phyloP scores from a whole-genome alignment of 306 rosid genomes.

The Rubus idaeus region DNA sequence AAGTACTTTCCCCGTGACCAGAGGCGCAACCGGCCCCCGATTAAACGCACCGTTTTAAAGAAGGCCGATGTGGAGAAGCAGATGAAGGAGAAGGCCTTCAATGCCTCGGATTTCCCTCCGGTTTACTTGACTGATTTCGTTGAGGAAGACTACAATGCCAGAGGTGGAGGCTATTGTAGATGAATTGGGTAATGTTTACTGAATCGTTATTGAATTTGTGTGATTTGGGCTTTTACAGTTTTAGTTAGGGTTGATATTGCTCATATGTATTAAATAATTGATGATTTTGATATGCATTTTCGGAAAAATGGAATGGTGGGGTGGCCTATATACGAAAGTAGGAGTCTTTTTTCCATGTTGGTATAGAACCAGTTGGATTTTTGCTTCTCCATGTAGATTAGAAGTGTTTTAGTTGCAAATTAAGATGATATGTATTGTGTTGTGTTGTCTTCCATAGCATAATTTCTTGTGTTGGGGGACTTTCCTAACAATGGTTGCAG shows the following conservation, averaged over 20 bases:
- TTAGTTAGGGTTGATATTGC: neutral
- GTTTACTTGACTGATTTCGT: slow-evolving; percentile 54
- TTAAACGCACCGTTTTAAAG: slow-evolving; percentile 58
- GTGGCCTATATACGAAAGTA: neutral
- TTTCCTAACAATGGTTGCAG: neutral
- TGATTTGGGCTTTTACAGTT: neutral
- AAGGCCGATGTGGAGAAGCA: slow-evolving; percentile 59
- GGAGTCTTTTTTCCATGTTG: neutral
- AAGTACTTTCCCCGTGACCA: slow-evolving; percentile 82
- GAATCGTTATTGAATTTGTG: neutral
- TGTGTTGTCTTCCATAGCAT: neutral
- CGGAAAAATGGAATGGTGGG: neutral
- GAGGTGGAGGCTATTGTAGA: slow-evolving; percentile 88
- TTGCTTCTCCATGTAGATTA: no score
- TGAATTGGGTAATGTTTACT: slow-evolving; percentile 15
- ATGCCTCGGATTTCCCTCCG: slow-evolving; percentile 60
- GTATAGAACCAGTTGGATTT: no score
- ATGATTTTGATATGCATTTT: neutral
- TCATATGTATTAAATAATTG: neutral
- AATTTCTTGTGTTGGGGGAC: neutral
- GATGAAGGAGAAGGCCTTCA: slow-evolving; percentile 55
- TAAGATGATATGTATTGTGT: neutral
- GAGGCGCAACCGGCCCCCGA: slow-evolving; percentile 96
- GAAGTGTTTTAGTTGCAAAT: no score
- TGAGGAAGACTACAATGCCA: slow-evolving; percentile 65